Evolutionary conservation across 108 stramenopile species (phyloP), one percentile per base, ranked within the genome.

Genomic region (Pseudonitzschia pungens): DNA sequence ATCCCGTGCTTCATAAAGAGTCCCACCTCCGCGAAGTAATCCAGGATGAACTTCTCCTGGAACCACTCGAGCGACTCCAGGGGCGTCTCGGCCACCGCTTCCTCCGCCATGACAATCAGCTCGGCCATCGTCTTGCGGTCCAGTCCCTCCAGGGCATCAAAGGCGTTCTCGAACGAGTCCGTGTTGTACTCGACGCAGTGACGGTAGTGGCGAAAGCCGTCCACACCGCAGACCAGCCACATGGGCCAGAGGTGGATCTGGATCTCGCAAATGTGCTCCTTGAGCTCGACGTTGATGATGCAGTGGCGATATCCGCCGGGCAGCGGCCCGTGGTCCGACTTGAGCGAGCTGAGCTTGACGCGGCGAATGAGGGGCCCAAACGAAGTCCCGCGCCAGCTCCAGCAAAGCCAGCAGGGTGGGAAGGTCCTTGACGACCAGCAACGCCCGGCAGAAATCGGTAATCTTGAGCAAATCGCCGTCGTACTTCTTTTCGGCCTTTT

Each of bases 41-140:
- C 93, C 68, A 94, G 57, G 55, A 94, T 94, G 56, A 75, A 88
- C 77, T 94, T 92, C 70, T 94, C 93, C 41, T 94, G 93, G 73
- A 90, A 90, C 93, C 93, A 94, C 62, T 94, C 93, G 65, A 94
- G 77, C n/a, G 79, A 87, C 14, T 90, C 91, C 71, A 94, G 70
- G 0, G 93, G 93, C 65, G 88, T 94, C 21, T 84, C 90, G 1
- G 91, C 90, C 2, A 94, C 93, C 1, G 93, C 93, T 68, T 94
- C 93, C 80, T 94, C 93, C 2, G 93, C 85, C 93, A 94, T 94
- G 67, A 92, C 89, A 76, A 94, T 90, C 29, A 94, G 70, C 78
- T 94, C 93, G 2, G 93, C 93, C 87, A 89, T 81, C 18, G 90
- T 91, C 85, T 94, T 94, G 69, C 93, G 85, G 71, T 94, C 93